These are phyloP conservation scores for Claviceps cyperi DNA, from an alignment of 2,329 filamentous ascomycete genomes.

Conservation along the genomic window DNA sequence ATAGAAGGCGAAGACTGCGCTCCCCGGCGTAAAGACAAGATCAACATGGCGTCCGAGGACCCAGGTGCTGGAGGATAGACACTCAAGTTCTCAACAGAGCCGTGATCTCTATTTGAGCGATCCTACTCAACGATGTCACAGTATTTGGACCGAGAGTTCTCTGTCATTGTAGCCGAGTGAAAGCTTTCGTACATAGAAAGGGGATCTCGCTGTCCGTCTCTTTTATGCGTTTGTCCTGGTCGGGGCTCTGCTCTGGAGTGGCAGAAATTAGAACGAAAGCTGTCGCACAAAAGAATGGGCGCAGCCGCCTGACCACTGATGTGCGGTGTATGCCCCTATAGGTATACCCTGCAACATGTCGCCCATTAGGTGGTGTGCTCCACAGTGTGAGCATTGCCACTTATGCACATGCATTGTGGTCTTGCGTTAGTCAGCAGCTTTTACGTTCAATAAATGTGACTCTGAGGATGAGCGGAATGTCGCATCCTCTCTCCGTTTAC, in stretches of 20 bases:
- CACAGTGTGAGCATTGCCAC: too few species aligned
- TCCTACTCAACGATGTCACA: background rate
- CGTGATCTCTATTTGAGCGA: background rate
- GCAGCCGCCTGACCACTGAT: too few species aligned
- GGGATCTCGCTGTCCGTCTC: background rate
- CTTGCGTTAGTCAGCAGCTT: too few species aligned
- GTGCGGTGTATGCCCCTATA: too few species aligned
- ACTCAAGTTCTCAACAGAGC: background rate
- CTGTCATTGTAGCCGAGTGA: background rate
- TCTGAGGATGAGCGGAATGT: too few species aligned
- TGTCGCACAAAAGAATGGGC: too few species aligned
- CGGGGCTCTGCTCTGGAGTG: background rate
- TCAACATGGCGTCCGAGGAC: slow-evolving; percentile 7
- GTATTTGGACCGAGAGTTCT: background rate
- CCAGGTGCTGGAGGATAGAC: background rate
- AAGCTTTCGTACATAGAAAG: background rate
- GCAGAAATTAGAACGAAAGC: background rate
- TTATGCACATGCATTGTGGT: too few species aligned
- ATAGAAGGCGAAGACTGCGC: background rate
- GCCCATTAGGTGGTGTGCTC: too few species aligned
- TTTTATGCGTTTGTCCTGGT: too few species aligned
- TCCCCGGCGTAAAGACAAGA: slow-evolving; percentile 6
- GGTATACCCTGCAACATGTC: too few species aligned
- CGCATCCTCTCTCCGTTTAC: too few species aligned
- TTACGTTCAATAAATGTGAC: too few species aligned